Conservation (phyloP, 768 basidiomycete genomes). For the Kwoniella heveanensis region DNA sequence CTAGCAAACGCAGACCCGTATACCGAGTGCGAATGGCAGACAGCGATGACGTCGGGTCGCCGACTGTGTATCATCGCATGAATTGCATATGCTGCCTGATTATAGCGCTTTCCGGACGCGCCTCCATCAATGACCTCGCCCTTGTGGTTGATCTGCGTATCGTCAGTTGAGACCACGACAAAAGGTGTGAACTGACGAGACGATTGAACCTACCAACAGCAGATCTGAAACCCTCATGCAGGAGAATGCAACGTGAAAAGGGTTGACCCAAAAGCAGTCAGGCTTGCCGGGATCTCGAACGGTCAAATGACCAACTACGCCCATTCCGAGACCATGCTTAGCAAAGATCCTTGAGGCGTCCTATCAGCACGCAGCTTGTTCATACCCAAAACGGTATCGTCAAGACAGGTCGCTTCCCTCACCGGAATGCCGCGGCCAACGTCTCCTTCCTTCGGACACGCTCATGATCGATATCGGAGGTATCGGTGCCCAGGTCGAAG, state of each 20-base stretch:
- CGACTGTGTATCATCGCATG: constrained; percentile 59
- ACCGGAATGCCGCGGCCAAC: too few species aligned
- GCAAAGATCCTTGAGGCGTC: constrained; percentile 18
- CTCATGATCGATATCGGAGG: too few species aligned
- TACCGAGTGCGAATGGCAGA: constrained; percentile 61
- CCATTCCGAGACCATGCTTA: constrained; percentile 26
- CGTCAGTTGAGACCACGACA: too few species aligned
- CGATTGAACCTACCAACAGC: constrained; percentile 60
- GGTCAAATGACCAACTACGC: constrained; percentile 31
- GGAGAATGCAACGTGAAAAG: constrained; percentile 59
- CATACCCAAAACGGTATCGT: too few species aligned
- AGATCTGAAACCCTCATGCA: constrained; percentile 59
- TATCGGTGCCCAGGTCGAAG: too few species aligned
- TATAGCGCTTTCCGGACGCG: constrained; percentile 28
- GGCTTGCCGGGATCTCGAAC: constrained; percentile 24
- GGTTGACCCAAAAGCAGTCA: constrained; percentile 36
- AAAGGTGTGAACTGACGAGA: too few species aligned
- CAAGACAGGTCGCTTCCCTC: too few species aligned
- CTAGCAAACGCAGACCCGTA: constrained; percentile 61
- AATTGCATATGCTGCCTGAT: constrained; percentile 57
- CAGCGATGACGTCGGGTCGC: constrained; percentile 60
- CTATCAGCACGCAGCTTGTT: too few species aligned
- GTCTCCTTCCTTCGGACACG: too few species aligned
- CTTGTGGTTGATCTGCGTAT: not conserved
- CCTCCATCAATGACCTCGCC: constrained; percentile 8